phyloP scores from a whole-genome alignment of 257 asterid genomes.

The Cinchona pubescens region DNA sequence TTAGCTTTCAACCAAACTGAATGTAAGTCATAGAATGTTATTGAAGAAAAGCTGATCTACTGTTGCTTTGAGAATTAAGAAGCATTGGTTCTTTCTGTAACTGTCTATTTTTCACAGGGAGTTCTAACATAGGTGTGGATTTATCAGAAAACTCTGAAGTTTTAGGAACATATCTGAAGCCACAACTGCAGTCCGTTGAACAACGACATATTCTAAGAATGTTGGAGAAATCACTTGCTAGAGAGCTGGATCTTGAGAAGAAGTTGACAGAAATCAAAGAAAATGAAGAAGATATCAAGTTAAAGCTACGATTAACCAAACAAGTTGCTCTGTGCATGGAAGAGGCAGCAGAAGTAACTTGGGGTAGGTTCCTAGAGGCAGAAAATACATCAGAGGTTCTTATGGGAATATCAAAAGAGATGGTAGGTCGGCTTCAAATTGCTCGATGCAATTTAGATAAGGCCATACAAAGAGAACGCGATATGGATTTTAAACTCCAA shows the following conservation, averaged over 20 bases:
- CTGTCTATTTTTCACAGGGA: slow-evolving; percentile 38
- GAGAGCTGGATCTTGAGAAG: slow-evolving; percentile 82
- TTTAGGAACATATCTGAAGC: slow-evolving; percentile 37
- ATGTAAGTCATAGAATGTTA: slow-evolving; percentile 42
- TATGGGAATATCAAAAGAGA: slow-evolving; percentile 75
- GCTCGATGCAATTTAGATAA: slow-evolving; percentile 26
- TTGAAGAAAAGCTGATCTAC: neutral
- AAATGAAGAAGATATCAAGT: slow-evolving; percentile 72
- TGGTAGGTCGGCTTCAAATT: slow-evolving; percentile 47
- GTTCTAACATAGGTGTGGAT: slow-evolving; percentile 34
- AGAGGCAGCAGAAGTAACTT: slow-evolving; percentile 86
- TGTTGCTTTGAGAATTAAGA: neutral
- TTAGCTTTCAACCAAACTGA: slow-evolving; percentile 52
- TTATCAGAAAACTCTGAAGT: slow-evolving; percentile 34
- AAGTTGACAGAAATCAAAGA: slow-evolving; percentile 51
- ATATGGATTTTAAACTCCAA: slow-evolving; percentile 34
- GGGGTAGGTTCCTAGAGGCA: slow-evolving; percentile 84
- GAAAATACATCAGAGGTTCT: slow-evolving; percentile 71
- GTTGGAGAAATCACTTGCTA: slow-evolving; percentile 67
- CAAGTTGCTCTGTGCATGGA: slow-evolving; percentile 80
- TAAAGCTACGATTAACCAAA: slow-evolving; percentile 56
- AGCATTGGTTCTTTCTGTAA: neutral
- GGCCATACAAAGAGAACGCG: slow-evolving; percentile 46
- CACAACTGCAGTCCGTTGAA: slow-evolving; percentile 44
- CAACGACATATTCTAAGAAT: slow-evolving; percentile 58